These are phyloP conservation scores for Selenicereus undatus DNA, from an alignment of 148 eudicot genomes.

Conservation along the genomic window DNA sequence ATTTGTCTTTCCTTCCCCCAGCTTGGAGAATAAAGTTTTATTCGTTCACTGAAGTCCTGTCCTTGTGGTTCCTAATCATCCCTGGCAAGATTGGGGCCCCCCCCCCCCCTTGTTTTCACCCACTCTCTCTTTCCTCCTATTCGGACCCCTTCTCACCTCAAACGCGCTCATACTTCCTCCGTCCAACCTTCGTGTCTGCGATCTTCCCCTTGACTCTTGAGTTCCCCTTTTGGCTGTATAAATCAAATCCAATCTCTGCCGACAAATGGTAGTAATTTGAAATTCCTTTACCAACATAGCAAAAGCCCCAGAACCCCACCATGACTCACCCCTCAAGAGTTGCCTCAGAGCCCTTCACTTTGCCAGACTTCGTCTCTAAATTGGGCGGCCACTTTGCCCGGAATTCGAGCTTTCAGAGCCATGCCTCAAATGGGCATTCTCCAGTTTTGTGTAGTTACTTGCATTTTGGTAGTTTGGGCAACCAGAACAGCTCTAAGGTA, in stretches of 20 bases:
- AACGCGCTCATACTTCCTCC: slow-evolving; percentile 7
- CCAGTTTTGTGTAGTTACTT: slow-evolving; percentile 36
- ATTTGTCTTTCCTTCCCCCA: background rate
- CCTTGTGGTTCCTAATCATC: slow-evolving; percentile 31
- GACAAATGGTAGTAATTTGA: background rate
- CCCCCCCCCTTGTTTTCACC: background rate
- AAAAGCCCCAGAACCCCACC: background rate
- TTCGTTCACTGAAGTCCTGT: slow-evolving; percentile 12
- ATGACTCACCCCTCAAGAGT: slow-evolving; percentile 56
- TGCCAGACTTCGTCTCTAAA: slow-evolving; percentile 37
- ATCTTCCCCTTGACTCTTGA: background rate
- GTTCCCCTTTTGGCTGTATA: background rate
- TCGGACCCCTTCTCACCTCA: background rate
- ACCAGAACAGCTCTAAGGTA: slow-evolving; percentile 34
- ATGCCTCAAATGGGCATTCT: slow-evolving; percentile 38
- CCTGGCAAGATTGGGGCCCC: slow-evolving; percentile 27
- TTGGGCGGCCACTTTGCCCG: slow-evolving; percentile 41
- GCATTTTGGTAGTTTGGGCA: slow-evolving; percentile 35
- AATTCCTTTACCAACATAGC: background rate
- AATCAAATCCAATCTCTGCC: background rate
- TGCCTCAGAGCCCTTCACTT: slow-evolving; percentile 47
- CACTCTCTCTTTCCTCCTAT: background rate
- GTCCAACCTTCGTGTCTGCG: slow-evolving; percentile 8
- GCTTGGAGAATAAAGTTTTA: background rate
- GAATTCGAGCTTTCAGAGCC: slow-evolving; percentile 31